Conservation (phyloP, 371 early-diverging fungal genomes). For the Cokeromyces recurvatus region DNA sequence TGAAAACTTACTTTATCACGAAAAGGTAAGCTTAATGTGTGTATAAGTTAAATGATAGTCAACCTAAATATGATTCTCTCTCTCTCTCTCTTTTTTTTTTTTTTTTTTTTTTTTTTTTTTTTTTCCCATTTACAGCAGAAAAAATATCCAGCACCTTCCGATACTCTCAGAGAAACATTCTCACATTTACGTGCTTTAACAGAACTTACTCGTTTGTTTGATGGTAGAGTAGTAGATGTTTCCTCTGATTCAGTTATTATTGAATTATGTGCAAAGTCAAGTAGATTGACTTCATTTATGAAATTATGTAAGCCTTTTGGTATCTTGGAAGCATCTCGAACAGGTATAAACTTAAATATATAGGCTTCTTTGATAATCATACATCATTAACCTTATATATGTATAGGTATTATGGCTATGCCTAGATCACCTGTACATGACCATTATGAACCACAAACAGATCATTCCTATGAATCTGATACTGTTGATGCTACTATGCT, state of each 20-base stretch:
- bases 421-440: slow-evolving; percentile 81
- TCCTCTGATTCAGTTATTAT: slow-evolving; percentile 75
- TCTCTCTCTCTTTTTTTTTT: no score
- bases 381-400: no score
- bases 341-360: slow-evolving; percentile 71
- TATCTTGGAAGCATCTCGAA: slow-evolving; percentile 89
- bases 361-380: no score
- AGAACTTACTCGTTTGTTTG: slow-evolving; percentile 81
- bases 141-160: no score
- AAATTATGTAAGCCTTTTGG: slow-evolving; percentile 92
- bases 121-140: no score
- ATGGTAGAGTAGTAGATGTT: slow-evolving; percentile 89
- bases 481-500: slow-evolving; percentile 82
- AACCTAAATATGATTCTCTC: neutral
- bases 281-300: slow-evolving; percentile 86
- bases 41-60: no score
- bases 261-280: slow-evolving; percentile 85
- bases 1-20: slow-evolving; percentile 33
- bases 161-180: slow-evolving; percentile 61
- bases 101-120: no score
- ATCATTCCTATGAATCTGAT: slow-evolving; percentile 45
- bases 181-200: slow-evolving; percentile 77
- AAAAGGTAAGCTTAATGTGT: slow-evolving; percentile 28
- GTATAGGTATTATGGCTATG: slow-evolving; percentile 89
- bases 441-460: slow-evolving; percentile 57